Evolutionary conservation across 1,284 basidiomycete genomes (phyloP).

Genomic region (Cryptococcus depauperatus): DNA sequence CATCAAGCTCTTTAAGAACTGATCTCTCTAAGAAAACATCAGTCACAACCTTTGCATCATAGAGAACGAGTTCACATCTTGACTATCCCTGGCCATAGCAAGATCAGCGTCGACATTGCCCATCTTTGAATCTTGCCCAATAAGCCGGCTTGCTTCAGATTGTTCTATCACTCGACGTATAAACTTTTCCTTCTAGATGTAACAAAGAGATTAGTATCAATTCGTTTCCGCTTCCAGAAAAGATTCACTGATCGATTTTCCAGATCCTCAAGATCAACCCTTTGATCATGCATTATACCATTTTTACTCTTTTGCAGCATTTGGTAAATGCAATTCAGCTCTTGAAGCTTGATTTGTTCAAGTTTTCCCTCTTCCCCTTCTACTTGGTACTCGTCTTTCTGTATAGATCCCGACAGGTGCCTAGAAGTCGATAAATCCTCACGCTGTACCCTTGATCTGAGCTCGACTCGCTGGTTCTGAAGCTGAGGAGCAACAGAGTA

Average conservation of each 20-base stretch:
- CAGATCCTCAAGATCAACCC: conserved; percentile 17
- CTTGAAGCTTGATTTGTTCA: conserved; percentile 27
- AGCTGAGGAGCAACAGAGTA: conserved; percentile 74
- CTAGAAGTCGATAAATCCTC: too few relatives aligned
- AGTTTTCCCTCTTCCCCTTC: conserved; percentile 9
- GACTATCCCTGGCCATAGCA: conserved; percentile 24
- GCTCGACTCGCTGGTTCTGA: conserved; percentile 74
- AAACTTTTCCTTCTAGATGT: conserved; percentile 15
- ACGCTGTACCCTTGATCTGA: too few relatives aligned
- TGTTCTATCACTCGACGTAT: conserved; percentile 19
- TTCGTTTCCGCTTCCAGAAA: too few relatives aligned
- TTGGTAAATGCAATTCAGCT: conserved; percentile 35
- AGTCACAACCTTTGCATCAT: neutral
- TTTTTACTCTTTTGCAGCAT: conserved; percentile 29
- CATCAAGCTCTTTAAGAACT: conserved; percentile 19
- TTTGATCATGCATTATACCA: conserved; percentile 15
- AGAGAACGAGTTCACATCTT: conserved; percentile 15
- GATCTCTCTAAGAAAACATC: conserved; percentile 14
- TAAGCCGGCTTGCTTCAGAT: conserved; percentile 16
- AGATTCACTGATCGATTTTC: conserved; percentile 10
- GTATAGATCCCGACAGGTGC: neutral
- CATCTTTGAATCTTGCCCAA: conserved; percentile 18
- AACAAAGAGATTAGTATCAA: neutral
- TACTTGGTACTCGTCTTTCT: conserved; percentile 57
- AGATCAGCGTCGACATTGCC: conserved; percentile 20